Base-by-base conservation (phyloP, 1,139 yeast species). In the Pichia sp. region DNA sequence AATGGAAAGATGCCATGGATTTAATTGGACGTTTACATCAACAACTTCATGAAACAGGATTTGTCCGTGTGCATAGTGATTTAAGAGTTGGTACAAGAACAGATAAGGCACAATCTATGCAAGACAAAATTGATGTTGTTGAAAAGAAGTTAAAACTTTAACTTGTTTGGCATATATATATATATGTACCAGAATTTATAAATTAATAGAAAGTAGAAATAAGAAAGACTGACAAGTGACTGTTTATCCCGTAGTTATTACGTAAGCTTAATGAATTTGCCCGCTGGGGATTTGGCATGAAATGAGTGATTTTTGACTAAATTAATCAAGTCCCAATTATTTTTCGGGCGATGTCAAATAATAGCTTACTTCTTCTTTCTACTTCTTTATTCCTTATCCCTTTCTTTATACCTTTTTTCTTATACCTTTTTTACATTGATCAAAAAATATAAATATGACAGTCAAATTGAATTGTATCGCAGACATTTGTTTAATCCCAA, bases 1-100 rank as follows among this genome's bases (percentile, higher is more conserved):
- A 88, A 9, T 86, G 95, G 95, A 77, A 78, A 53, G 82, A 79
- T 43, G 95, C 86, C 3, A 81, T 79, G 75, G 74, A 69, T 27
- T 63, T 83, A 42, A 80, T 86, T 52, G 95, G 95, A 13, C 72
- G 76, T 50, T 66, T 85, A 52, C 95, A 86, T 54, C 78, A 80
- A 53, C 65, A 67, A 38, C 70, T 84, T 35, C 95, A 86, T 55
- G 63, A 64, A 21, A 59, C 66, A 45, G 93, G 91, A 1, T 76
- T 82, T 18, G 72, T 80, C 11, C 69, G 95, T 54, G 76, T 85
- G 40, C 95, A 86, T 56, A 78, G 86, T 49, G 94, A 85, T 52
- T 80, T 86, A 45, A 68, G 95, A 55, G 78, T 85, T 20, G 95
- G 95, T 5, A 82, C 94, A 3, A 44, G 82, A 61, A 74, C 72